These are phyloP conservation scores for Ceratocystis lukuohia DNA, from an alignment of 2,329 filamentous ascomycete species.

Conservation along the genomic window DNA sequence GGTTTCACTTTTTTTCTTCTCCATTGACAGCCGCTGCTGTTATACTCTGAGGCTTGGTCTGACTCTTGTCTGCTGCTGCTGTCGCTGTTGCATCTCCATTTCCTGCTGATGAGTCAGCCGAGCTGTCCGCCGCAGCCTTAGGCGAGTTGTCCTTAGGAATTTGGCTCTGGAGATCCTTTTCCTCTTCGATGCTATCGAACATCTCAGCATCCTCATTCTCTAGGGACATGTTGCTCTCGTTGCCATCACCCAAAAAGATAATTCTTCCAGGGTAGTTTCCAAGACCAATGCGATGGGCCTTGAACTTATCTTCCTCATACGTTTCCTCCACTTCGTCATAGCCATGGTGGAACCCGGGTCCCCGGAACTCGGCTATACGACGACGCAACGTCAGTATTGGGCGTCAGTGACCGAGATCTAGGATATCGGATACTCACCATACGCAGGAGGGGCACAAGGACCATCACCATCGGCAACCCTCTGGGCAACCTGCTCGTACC, in stretches of 20 bases:
- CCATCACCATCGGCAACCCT: constrained; percentile 93
- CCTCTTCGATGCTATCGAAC: constrained; percentile 68
- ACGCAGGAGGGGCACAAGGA: constrained; percentile 96
- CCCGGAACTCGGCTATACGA: constrained; percentile 64
- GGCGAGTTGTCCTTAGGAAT: constrained; percentile 47
- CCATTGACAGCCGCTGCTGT: background rate
- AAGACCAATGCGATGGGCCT: constrained; percentile 41
- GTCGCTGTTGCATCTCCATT: constrained; percentile 12
- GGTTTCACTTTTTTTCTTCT: constrained; percentile 6
- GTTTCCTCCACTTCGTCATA: constrained; percentile 68
- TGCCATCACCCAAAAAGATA: constrained; percentile 90
- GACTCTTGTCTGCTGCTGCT: background rate
- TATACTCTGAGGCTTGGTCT: background rate
- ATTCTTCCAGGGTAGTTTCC: constrained; percentile 70
- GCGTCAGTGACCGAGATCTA: constrained; percentile 22
- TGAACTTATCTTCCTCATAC: constrained; percentile 62
- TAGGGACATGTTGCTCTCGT: constrained; percentile 59
- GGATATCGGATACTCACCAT: constrained; percentile 59
- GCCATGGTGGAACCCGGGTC: constrained; percentile 68
- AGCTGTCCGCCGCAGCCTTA: constrained; percentile 12
- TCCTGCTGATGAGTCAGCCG: constrained; percentile 23
- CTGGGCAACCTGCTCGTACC: constrained; percentile 92
- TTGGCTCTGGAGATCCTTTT: constrained; percentile 75
- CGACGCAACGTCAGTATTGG: constrained; percentile 19
- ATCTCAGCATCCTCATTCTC: constrained; percentile 84